Evolutionary conservation across 352 stramenopile genomes (phyloP), one percentile per base, ranked within the genome.

Genomic region (Pilasporangium apinafurcum): DNA sequence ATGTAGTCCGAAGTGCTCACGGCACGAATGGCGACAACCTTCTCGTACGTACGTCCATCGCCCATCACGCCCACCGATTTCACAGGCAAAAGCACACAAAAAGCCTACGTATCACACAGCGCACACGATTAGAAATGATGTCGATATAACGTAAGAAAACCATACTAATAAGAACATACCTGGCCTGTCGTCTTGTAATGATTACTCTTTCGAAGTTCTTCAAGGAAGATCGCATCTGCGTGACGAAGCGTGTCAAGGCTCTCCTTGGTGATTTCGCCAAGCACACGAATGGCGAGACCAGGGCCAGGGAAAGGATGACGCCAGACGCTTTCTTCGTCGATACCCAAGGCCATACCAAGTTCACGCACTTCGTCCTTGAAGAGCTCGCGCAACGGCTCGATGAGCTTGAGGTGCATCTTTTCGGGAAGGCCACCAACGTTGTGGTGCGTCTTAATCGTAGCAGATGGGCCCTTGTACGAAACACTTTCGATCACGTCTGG

Each of bases 361-460:
- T 97, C 86, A 45, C 96, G 86, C 30, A 99, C 97, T 68, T 99
- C 95, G 67, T 99, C 96, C 80, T 99, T 99, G 79, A 99, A 99
- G 12, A 99, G 73, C 68, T 99, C 95, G 29, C 95, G 78, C 25
- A 99, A 79, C 9, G 97, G 97, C 71, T 99, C 97, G 56, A 99
- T 99, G 25, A 99, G 68, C 69, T 99, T 98, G 42, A 99, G 70
- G 57, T 98, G 89, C 96, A 99, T 99, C 46, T 84, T 96, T 33
- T 96, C 95, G 1, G 95, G 95, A 21, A 99, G 78, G 8, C 96
- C 96, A 37, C 96, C 96, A 18, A 99, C 97, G 74, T 99, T 99
- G 83, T 99, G 96, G 69, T 99, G 97, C 28, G 95, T 99, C 81
- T 99, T 99, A 69, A 99, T 99, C 27, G 95, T 99, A 18, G 96